These are phyloP conservation scores for Mortierella sp. DNA, from an alignment of 371 early-diverging fungal species.

Conservation along the genomic window DNA sequence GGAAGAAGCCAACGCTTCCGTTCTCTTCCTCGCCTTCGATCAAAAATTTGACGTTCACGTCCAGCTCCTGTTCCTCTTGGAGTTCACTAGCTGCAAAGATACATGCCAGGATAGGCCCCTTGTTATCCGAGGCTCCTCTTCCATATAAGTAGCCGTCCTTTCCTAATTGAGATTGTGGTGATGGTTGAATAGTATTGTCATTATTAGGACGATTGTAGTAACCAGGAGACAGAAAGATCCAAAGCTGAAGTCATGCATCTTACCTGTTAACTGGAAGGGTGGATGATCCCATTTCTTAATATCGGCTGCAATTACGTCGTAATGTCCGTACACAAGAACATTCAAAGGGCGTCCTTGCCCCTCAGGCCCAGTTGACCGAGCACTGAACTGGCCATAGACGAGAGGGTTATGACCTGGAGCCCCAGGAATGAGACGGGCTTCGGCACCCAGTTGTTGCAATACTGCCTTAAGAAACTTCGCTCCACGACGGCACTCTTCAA, in stretches of 20 bases:
- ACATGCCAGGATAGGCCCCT: slow-evolving; percentile 83
- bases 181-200: background rate
- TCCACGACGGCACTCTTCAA: slow-evolving; percentile 81
- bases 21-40: slow-evolving; percentile 91
- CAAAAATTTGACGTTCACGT: slow-evolving; percentile 80
- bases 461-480: slow-evolving; percentile 80
- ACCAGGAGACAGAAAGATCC: background rate
- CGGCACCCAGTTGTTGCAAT: slow-evolving; percentile 80
- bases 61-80: slow-evolving; percentile 66
- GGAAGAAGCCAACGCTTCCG: slow-evolving; percentile 77
- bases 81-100: slow-evolving; percentile 84
- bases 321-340: slow-evolving; percentile 86
- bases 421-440: slow-evolving; percentile 74
- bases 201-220: background rate
- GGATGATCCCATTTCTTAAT: slow-evolving; percentile 66
- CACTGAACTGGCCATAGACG: slow-evolving; percentile 78
- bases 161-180: slow-evolving; percentile 37
- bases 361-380: slow-evolving; percentile 19
- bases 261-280: slow-evolving; percentile 67
- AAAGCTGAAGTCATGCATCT: background rate
- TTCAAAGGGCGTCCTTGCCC: slow-evolving; percentile 54
- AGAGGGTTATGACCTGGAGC: slow-evolving; percentile 77
- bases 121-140: slow-evolving; percentile 85
- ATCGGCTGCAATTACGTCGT: slow-evolving; percentile 84
- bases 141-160: slow-evolving; percentile 84